A percentile compares a stretch with the other conserved stretches of the same genome.
These are phyloP conservation scores for Heritiera littoralis DNA, from an alignment of 345 rosid species.

Conservation along the genomic window DNA sequence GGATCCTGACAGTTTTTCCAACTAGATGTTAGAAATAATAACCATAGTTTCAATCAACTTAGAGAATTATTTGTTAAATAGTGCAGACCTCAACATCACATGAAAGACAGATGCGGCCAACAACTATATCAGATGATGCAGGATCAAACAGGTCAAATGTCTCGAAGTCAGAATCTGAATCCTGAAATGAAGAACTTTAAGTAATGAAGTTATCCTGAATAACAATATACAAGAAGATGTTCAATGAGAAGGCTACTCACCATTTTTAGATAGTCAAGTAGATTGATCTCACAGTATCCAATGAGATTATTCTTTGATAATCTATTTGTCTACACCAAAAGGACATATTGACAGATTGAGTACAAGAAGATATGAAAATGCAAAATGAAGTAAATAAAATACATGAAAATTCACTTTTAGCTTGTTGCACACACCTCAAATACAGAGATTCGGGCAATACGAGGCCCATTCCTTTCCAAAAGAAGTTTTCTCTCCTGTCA, in stretches of 20 bases:
- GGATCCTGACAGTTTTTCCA: slow-evolving; percentile 64
- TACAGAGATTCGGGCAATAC: slow-evolving; percentile 76
- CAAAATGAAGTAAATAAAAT: not conserved
- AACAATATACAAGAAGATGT: slow-evolving; percentile 12
- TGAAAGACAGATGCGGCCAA: slow-evolving; percentile 71
- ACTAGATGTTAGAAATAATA: slow-evolving; percentile 25
- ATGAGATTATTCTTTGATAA: slow-evolving; percentile 68
- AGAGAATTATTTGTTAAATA: not conserved
- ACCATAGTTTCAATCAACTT: slow-evolving; percentile 2
- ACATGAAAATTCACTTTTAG: not conserved
- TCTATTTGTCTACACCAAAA: slow-evolving; percentile 74
- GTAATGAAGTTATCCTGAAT: slow-evolving; percentile 6
- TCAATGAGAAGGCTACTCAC: slow-evolving; percentile 39
- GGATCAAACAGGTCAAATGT: slow-evolving; percentile 72
- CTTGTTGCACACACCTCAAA: slow-evolving; percentile 59
- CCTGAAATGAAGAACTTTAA: slow-evolving; percentile 46
- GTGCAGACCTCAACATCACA: slow-evolving; percentile 78
- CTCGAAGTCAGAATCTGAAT: slow-evolving; percentile 47
- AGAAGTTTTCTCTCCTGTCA: slow-evolving; percentile 89
- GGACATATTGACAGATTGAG: slow-evolving; percentile 16
- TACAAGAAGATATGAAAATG: not conserved
- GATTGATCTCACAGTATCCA: slow-evolving; percentile 83
- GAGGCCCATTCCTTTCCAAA: slow-evolving; percentile 81
- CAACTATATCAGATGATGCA: slow-evolving; percentile 49
- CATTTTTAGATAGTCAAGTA: slow-evolving; percentile 61